Percentiles rank a stretch among this genome's conserved stretches.
Evolutionary conservation across 1,284 basidiomycete species (phyloP).

Genomic region (Clitocybe nebularis): DNA sequence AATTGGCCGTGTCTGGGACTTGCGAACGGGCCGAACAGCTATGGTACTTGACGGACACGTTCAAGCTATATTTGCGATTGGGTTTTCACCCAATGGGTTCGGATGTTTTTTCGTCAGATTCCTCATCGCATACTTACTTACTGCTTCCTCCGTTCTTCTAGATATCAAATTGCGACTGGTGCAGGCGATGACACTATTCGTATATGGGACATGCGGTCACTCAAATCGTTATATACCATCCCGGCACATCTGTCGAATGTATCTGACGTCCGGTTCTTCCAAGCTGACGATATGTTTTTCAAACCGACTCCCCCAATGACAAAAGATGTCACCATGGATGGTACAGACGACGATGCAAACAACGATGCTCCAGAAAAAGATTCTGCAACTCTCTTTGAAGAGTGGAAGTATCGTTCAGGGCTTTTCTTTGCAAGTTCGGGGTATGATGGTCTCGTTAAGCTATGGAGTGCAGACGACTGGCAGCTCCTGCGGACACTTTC

Average conservation of each 20-base stretch:
- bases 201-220: conserved; percentile 96
- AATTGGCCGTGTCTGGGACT: conserved; percentile 96
- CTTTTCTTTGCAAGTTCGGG: conserved; percentile 92
- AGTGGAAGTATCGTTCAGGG: conserved; percentile 78
- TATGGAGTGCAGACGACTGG: conserved; percentile 99
- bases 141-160: conserved; percentile 29
- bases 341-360: conserved; percentile 33
- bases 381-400: conserved; percentile 40
- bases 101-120: conserved; percentile 26
- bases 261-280: conserved; percentile 94
- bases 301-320: conserved; percentile 23
- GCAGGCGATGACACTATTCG: conserved; percentile 96
- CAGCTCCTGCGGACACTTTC: conserved; percentile 84
- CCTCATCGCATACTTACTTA: neutral
- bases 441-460: conserved; percentile 92
- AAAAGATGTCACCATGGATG: conserved; percentile 28
- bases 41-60: conserved; percentile 99
- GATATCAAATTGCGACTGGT: conserved; percentile 95
- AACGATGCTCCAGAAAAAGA: conserved; percentile 32
- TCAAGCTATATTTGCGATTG: conserved; percentile 87
- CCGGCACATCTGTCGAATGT: conserved; percentile 95
- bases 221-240: conserved; percentile 93
- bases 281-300: conserved; percentile 46
- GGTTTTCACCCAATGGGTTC: conserved; percentile 94
- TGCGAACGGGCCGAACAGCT: conserved; percentile 91